Base-by-base conservation (phyloP, 2,329 filamentous ascomycete genomes). In the Mycosphaerella sp. region DNA sequence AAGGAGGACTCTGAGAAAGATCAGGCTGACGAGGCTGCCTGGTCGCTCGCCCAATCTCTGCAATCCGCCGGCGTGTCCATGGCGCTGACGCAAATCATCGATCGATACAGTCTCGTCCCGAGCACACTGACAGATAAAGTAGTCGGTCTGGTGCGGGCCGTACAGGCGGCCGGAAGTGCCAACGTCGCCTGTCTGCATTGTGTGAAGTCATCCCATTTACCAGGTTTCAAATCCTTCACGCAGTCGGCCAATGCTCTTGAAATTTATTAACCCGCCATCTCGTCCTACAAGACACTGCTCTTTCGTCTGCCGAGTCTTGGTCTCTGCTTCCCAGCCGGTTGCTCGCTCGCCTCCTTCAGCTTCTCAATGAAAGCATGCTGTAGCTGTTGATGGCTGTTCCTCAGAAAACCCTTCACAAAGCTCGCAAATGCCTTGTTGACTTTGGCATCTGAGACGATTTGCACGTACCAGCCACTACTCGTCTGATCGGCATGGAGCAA, bases 381-480 rank as follows among this genome's bases (percentile, higher is more conserved):
- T 47, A 66, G 49, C 41, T 62, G 62, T 37, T 53, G 48, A 53
- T 68, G 65, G 28, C 58, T 64, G 36, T 63, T 63, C 55, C 62
- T 65, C 41, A 66, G 25, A 39, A 66, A 66, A 7, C 61, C 62
- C 47, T 68, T 66, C 28, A 68, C 65, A 41, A 68, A 65, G 8
- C 53, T 52, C 1, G 60, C 64, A 54, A 65, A 68, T 3, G 63
- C 63, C 51, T 50, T 58, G 35, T 53, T 64, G 48, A 64, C 66
- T 45, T 53, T 58, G 10, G 64, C 65, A 45, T 68, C 64, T 39
- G 64, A 66, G 16, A 61, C 55, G 16, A 68, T 68, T 55, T 65
- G 56, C 35, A 66, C 60, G 35, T 61, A 61, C 63, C 63, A 66
- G 9, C 58, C 57, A n/a, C 40, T 36, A 10, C 57, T 59, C 4